Conservation (phyloP, 345 rosid species). For the Corymbia maculata region DNA sequence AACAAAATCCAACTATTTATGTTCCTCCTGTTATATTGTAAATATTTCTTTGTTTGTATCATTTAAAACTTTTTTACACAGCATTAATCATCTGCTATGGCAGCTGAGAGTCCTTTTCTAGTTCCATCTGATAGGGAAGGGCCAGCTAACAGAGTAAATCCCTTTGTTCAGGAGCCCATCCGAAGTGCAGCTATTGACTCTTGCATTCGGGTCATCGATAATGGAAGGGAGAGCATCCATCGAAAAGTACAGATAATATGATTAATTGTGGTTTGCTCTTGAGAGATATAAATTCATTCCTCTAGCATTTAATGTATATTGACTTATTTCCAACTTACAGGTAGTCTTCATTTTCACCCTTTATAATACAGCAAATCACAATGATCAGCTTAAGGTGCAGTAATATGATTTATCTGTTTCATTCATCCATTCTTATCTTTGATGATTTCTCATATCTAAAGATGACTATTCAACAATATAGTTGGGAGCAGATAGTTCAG, state of each 20-base stretch:
- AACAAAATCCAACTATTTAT: neutral
- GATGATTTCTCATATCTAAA: neutral
- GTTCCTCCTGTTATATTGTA: neutral
- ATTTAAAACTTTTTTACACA: neutral
- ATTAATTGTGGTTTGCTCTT: neutral
- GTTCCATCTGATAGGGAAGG: neutral
- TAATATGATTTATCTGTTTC: neutral
- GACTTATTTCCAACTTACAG: constrained; percentile 29
- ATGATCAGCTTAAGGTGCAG: constrained; percentile 73
- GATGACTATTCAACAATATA: constrained; percentile 6
- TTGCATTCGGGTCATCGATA: constrained; percentile 74
- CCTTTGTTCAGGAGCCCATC: constrained; percentile 47
- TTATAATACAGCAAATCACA: constrained; percentile 54
- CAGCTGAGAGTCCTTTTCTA: neutral
- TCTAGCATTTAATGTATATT: neutral
- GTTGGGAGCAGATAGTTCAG: constrained; percentile 95
- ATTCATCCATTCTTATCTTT: neutral
- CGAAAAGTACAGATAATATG: constrained; percentile 43
- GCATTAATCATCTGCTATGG: neutral
- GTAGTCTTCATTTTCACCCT: constrained; percentile 81
- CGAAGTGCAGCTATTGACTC: constrained; percentile 66
- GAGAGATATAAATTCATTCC: neutral
- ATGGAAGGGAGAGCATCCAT: constrained; percentile 83
- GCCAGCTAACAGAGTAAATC: neutral
- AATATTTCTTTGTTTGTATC: neutral